These are phyloP conservation scores for Mycosphaerella arachidis DNA, from an alignment of 2,329 filamentous ascomycete genomes.

Conservation along the genomic window DNA sequence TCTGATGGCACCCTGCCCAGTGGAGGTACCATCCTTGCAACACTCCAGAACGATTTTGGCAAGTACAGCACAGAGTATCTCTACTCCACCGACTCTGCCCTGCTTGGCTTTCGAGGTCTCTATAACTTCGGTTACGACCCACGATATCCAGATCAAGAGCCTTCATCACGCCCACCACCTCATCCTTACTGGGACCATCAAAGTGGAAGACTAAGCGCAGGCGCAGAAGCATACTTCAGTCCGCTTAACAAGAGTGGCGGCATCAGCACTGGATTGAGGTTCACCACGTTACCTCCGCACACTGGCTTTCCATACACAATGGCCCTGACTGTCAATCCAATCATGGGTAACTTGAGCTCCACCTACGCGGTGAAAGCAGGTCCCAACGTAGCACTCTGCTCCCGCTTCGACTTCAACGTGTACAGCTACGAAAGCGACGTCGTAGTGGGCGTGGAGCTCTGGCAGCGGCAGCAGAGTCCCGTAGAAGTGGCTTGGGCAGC, in stretches of 20 bases:
- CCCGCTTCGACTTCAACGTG: slow-evolving; percentile 92
- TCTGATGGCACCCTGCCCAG: slow-evolving; percentile 67
- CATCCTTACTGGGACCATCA: slow-evolving; percentile 51
- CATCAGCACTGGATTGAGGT: slow-evolving; percentile 80
- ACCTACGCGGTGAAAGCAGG: slow-evolving; percentile 90
- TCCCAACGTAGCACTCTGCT: slow-evolving; percentile 76
- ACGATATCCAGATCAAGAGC: slow-evolving; percentile 28
- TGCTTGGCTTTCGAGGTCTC: slow-evolving; percentile 80
- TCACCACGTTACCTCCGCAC: slow-evolving; percentile 77
- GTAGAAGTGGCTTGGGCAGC: slow-evolving; percentile 43
- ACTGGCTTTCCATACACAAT: slow-evolving; percentile 88
- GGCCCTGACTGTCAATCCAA: slow-evolving; percentile 84
- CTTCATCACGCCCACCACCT: slow-evolving; percentile 21
- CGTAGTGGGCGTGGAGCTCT: slow-evolving; percentile 86
- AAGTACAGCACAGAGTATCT: slow-evolving; percentile 87
- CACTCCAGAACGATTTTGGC: slow-evolving; percentile 77
- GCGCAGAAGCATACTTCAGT: slow-evolving; percentile 92
- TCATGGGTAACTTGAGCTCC: slow-evolving; percentile 89
- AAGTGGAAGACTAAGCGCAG: slow-evolving; percentile 81
- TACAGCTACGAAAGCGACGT: slow-evolving; percentile 97
- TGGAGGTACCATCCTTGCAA: slow-evolving; percentile 68
- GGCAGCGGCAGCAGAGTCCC: slow-evolving; percentile 50
- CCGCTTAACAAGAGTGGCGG: slow-evolving; percentile 91
- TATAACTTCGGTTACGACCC: slow-evolving; percentile 89
- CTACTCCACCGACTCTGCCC: slow-evolving; percentile 84